A percentile compares a stretch with the other conserved stretches of the same genome.
Conservation (phyloP, 306 rosid genomes). For the Medicago truncatula region DNA sequence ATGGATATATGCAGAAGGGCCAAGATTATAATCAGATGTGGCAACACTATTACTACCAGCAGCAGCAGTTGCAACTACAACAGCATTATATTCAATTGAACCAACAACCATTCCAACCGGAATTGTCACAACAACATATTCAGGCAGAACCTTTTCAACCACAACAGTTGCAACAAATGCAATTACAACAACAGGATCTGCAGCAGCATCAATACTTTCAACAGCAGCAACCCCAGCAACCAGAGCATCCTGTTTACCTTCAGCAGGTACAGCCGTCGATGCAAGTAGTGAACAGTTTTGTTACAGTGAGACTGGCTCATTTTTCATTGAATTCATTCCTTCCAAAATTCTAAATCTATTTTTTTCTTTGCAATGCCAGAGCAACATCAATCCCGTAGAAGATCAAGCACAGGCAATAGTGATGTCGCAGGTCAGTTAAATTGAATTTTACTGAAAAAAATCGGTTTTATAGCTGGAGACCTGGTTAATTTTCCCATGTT, state of each 20-base stretch:
- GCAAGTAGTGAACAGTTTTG: slow-evolving; percentile 41
- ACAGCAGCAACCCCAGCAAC: slow-evolving; percentile 45
- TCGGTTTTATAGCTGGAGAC: slow-evolving; percentile 3
- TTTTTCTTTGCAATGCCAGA: slow-evolving; percentile 39
- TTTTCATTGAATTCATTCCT: slow-evolving; percentile 15
- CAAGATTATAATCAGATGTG: slow-evolving; percentile 76
- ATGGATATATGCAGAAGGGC: slow-evolving; percentile 59
- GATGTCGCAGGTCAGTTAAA: slow-evolving; percentile 43
- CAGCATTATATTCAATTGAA: slow-evolving; percentile 57
- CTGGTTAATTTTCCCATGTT: neutral
- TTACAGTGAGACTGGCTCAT: slow-evolving; percentile 21
- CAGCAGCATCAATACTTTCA: slow-evolving; percentile 50
- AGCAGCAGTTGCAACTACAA: slow-evolving; percentile 68
- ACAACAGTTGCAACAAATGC: slow-evolving; percentile 53
- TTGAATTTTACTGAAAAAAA: neutral
- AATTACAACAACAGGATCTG: slow-evolving; percentile 46
- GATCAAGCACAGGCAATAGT: slow-evolving; percentile 32
- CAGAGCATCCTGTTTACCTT: slow-evolving; percentile 46
- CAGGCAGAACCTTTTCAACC: slow-evolving; percentile 56
- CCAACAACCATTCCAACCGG: slow-evolving; percentile 52
- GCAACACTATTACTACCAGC: slow-evolving; percentile 86
- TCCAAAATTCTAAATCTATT: neutral
- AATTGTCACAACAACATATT: slow-evolving; percentile 51
- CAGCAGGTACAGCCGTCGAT: slow-evolving; percentile 54
- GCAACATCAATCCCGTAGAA: slow-evolving; percentile 32